Conservation (phyloP, 441 rosid species). For the Populus hybrid region DNA sequence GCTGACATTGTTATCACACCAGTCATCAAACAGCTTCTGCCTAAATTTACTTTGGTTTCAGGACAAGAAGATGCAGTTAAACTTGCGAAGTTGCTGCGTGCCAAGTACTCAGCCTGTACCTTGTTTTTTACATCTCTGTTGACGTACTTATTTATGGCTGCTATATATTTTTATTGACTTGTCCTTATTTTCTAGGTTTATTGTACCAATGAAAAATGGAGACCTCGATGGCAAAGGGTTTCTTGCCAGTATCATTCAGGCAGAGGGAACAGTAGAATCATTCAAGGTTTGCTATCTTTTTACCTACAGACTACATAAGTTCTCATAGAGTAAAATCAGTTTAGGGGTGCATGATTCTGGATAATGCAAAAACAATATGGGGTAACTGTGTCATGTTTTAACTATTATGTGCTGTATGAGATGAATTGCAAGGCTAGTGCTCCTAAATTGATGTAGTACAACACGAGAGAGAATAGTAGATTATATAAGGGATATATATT, state of each 20-base stretch:
- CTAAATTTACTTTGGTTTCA: slow-evolving; percentile 76
- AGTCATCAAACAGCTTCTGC: slow-evolving; percentile 91
- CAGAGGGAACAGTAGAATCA: slow-evolving; percentile 32
- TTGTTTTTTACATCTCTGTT: neutral
- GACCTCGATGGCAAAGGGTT: slow-evolving; percentile 78
- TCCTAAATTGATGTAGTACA: neutral
- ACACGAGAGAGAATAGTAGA: neutral
- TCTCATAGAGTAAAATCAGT: neutral
- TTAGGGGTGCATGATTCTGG: neutral
- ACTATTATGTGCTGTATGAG: neutral
- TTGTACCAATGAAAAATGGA: slow-evolving; percentile 84
- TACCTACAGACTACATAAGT: neutral
- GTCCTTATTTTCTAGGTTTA: slow-evolving; percentile 39
- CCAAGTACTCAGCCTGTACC: slow-evolving; percentile 46
- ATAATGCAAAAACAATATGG: neutral
- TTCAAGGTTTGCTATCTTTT: slow-evolving; percentile 55
- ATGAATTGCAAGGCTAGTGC: neutral
- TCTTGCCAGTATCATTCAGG: slow-evolving; percentile 29
- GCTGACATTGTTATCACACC: slow-evolving; percentile 94
- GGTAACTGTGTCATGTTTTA: neutral
- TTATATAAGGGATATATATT: neutral
- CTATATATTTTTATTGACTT: neutral
- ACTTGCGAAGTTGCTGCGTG: slow-evolving; percentile 70
- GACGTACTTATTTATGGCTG: neutral
- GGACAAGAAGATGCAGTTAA: slow-evolving; percentile 95